Evolutionary conservation across 345 rosid genomes (phyloP), one percentile per base, ranked within the genome.

Genomic region (Syzygium oleosum): DNA sequence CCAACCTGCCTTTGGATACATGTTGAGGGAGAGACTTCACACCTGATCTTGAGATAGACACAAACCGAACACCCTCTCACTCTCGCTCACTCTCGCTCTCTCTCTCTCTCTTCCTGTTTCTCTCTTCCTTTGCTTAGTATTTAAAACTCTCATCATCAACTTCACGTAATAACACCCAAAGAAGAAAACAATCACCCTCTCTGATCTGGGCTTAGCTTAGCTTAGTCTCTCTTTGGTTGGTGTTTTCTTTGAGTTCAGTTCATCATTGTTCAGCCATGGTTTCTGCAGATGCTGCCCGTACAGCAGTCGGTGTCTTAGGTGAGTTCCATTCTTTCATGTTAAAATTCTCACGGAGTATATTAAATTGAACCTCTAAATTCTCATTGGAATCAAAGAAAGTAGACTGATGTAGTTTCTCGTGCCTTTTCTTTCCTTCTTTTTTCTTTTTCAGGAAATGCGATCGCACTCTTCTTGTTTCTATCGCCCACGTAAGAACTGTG

Each of bases 401-500:
- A 51, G 34, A 53, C 58, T 61, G 77, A 54, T 85, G 87, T 9
- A 31, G 15, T 77, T 52, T 84, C 46, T 80, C 41, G 17, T 21
- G 65, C 41, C 29, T 19, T 86, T 79, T 77, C 4, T 21, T 43
- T n/a, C 17, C 17, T 34, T 77, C 51, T 54, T 7, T 46, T 3
- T 85, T 43, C 52, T 31, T 86, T 89, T 91, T 86, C 95, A 97
- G 99, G 99, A 73, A 97, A 97, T 85, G 84, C 89, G 86, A 95
- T 96, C 91, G 91, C 99, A 8, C 91, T 96, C 86, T 91, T 92
- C 91, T 77, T 96, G 91, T 97, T 97, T 93, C 87, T 96, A 85
- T 97, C 99, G 27, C 99, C 99, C 5, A 91, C 89, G 99, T 96
- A 94, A 94, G 99, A 88, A 59, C 78, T 2, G 52, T 63, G 58